These are phyloP conservation scores for Malassezia restricta DNA, from an alignment of 1,284 basidiomycete species.

Conservation along the genomic window DNA sequence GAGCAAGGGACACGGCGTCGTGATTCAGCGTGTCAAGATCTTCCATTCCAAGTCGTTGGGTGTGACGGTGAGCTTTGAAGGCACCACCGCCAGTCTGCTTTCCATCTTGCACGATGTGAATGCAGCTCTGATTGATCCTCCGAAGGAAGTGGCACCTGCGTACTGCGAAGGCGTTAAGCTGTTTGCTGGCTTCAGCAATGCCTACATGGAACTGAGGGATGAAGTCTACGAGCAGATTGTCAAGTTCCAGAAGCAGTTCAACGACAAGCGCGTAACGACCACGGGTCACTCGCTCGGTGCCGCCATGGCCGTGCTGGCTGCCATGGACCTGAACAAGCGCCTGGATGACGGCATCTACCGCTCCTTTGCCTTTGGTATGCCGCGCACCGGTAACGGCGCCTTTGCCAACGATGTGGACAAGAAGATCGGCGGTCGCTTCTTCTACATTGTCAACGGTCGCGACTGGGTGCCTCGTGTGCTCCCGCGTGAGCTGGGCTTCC, in stretches of 20 bases:
- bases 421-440: slow-evolving; percentile 19
- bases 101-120: slow-evolving; percentile 27
- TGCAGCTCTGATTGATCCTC: slow-evolving; percentile 15
- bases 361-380: slow-evolving; percentile 25
- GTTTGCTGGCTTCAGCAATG: slow-evolving; percentile 27
- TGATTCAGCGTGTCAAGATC: slow-evolving; percentile 20
- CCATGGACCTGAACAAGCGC: slow-evolving; percentile 24
- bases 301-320: slow-evolving; percentile 25
- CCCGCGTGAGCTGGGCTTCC: slow-evolving; percentile 18
- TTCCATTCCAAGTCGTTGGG: slow-evolving; percentile 22
- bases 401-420: slow-evolving; percentile 26
- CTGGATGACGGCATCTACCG: slow-evolving; percentile 16
- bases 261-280: slow-evolving; percentile 19
- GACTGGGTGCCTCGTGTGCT: slow-evolving; percentile 29
- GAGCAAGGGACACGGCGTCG: slow-evolving; percentile 20
- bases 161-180: slow-evolving; percentile 16
- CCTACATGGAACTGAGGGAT: slow-evolving; percentile 26
- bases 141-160: slow-evolving; percentile 16
- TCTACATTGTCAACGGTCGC: slow-evolving; percentile 25
- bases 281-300: slow-evolving; percentile 34
- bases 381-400: slow-evolving; percentile 22
- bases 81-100: slow-evolving; percentile 25
- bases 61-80: slow-evolving; percentile 29
- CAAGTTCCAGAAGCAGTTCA: slow-evolving; percentile 14
- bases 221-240: slow-evolving; percentile 20